Conservation (phyloP, 2,329 filamentous ascomycete genomes). For the Pseudocercospora ulei region DNA sequence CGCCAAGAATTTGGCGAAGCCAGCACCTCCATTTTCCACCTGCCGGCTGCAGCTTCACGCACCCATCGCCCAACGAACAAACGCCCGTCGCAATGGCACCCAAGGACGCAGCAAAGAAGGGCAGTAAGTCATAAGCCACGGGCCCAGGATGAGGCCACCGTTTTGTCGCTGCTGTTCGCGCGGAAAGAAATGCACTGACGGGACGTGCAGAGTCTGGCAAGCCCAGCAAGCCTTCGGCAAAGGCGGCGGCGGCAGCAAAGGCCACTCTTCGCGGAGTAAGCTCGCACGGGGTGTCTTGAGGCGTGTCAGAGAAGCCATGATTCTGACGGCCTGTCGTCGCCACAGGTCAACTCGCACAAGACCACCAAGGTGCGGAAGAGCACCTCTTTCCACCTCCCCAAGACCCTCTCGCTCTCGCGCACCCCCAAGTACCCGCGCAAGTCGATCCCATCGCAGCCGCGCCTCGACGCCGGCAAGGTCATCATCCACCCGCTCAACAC, state of each 20-base stretch:
- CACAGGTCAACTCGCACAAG: constrained; percentile 67
- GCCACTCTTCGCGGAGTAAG: constrained; percentile 91
- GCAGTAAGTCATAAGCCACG: constrained; percentile 21
- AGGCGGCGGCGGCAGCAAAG: constrained; percentile 91
- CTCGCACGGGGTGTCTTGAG: constrained; percentile 38
- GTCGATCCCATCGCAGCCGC: constrained; percentile 77
- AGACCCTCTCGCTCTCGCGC: constrained; percentile 87
- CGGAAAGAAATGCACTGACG: constrained; percentile 28
- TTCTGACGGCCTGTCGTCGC: constrained; percentile 44
- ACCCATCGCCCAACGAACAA: constrained; percentile 16
- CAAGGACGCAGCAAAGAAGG: constrained; percentile 25
- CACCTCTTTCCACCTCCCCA: constrained; percentile 95
- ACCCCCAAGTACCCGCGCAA: constrained; percentile 94
- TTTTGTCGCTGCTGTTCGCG: not conserved
- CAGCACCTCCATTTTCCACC: too few species aligned
- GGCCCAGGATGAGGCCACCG: constrained; percentile 3
- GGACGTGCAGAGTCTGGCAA: constrained; percentile 32
- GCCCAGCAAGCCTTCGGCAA: constrained; percentile 54
- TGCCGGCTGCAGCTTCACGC: too few species aligned
- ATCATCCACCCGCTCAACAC: constrained; percentile 98
- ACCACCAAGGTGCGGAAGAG: constrained; percentile 82
- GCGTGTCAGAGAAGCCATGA: constrained; percentile 44
- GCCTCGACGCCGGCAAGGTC: constrained; percentile 95
- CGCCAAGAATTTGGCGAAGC: too few species aligned
- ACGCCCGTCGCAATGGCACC: constrained; percentile 30